Conservation (phyloP, 305 asterid species). For the Euphrasia arctica region DNA sequence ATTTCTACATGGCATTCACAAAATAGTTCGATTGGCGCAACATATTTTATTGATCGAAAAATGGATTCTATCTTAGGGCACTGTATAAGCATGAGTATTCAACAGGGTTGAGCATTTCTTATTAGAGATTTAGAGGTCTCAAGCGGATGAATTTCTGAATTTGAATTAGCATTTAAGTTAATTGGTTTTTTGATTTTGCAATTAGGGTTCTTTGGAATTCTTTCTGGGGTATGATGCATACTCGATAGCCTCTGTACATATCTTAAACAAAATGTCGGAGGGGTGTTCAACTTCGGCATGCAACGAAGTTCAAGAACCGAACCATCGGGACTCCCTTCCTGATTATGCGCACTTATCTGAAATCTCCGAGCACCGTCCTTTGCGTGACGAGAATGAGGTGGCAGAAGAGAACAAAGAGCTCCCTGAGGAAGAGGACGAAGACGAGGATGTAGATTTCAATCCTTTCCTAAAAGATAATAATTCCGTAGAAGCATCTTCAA, state of each 20-base stretch:
- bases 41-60: not conserved
- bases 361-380: conserved; percentile 21
- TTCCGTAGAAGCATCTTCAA: conserved; percentile 80
- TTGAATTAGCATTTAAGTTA: not conserved
- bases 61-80: not conserved
- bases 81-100: not conserved
- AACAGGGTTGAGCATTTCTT: conserved; percentile 7
- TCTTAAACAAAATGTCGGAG: conserved; percentile 39
- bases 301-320: conserved; percentile 31
- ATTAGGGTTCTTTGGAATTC: conserved; percentile 12
- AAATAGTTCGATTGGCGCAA: not conserved
- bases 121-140: conserved; percentile 5
- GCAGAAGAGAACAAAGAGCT: conserved; percentile 29
- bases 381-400: conserved; percentile 26
- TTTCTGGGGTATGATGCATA: conserved; percentile 23
- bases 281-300: conserved; percentile 36
- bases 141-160: conserved; percentile 5
- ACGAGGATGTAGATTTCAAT: conserved; percentile 87
- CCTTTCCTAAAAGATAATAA: conserved; percentile 66
- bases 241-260: conserved; percentile 20
- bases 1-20: conserved; percentile 15
- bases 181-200: conserved; percentile 23
- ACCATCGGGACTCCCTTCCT: conserved; percentile 28
- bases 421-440: conserved; percentile 75
- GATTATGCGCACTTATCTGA: conserved; percentile 28